These are phyloP conservation scores for Fusarium verrucosum DNA, from an alignment of 2,329 filamentous ascomycete genomes.

Conservation along the genomic window DNA sequence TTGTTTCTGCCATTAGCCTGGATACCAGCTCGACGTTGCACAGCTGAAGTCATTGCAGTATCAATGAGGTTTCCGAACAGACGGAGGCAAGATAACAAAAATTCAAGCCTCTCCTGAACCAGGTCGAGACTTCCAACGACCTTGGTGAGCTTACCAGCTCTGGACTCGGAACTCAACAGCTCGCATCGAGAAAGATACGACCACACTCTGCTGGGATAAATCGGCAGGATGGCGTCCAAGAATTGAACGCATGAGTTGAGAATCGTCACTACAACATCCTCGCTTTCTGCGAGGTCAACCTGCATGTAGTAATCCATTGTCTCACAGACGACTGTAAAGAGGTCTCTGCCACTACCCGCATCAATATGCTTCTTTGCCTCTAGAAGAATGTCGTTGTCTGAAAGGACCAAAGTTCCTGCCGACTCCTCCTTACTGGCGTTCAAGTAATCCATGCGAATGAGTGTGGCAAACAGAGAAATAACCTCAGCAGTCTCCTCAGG, in stretches of 20 bases:
- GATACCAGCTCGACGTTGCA: slow-evolving; percentile 68
- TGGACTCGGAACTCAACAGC: slow-evolving; percentile 79
- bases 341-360: slow-evolving; percentile 69
- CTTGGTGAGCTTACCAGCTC: slow-evolving; percentile 77
- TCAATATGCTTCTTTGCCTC: slow-evolving; percentile 63
- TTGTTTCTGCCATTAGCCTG: slow-evolving; percentile 60
- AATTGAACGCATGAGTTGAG: slow-evolving; percentile 80
- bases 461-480: slow-evolving; percentile 75
- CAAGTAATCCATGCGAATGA: slow-evolving; percentile 66
- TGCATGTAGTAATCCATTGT: slow-evolving; percentile 79
- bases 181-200: slow-evolving; percentile 85
- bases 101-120: slow-evolving; percentile 76
- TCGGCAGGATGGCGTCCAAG: slow-evolving; percentile 74
- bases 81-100: slow-evolving; percentile 76
- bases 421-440: slow-evolving; percentile 45
- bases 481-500: slow-evolving; percentile 75
- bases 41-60: slow-evolving; percentile 75
- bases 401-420: slow-evolving; percentile 47
- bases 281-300: slow-evolving; percentile 64
- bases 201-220: slow-evolving; percentile 87
- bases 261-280: slow-evolving; percentile 72
- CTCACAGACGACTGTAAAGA: slow-evolving; percentile 83
- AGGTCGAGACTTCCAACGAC: slow-evolving; percentile 87
- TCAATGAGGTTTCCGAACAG: slow-evolving; percentile 81
- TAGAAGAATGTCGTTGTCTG: slow-evolving; percentile 59